Evolutionary conservation across 2,329 filamentous ascomycete species (phyloP).

Genomic region (Colletotrichum magnum): DNA sequence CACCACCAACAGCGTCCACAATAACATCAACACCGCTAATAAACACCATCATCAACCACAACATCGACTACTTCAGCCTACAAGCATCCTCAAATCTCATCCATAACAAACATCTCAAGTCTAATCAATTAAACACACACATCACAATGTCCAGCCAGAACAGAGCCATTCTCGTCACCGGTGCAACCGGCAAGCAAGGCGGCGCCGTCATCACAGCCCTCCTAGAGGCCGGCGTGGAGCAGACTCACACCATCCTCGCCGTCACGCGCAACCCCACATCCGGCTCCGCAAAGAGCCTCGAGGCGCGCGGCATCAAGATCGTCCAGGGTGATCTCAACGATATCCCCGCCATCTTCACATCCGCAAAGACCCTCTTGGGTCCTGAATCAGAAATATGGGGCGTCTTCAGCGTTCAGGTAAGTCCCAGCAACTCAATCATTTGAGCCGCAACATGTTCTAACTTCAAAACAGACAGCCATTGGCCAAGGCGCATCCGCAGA

Average conservation of each 20-base stretch:
- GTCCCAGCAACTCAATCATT: background rate
- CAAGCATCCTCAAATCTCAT: no score
- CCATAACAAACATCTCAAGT: rapidly evolving
- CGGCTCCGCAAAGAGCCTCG: slow-evolving; percentile 60
- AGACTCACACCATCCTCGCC: slow-evolving; percentile 56
- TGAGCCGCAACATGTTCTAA: slow-evolving; percentile 13
- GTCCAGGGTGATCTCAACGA: slow-evolving; percentile 69
- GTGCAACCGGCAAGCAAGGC: slow-evolving; percentile 65
- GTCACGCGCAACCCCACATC: slow-evolving; percentile 70
- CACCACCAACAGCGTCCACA: no score
- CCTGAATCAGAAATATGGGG: slow-evolving; percentile 62
- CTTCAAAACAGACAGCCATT: background rate
- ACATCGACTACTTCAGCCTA: no score
- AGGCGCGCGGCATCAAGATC: slow-evolving; percentile 62
- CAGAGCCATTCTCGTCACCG: slow-evolving; percentile 56
- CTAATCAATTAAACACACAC: background rate
- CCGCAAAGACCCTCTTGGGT: slow-evolving; percentile 47
- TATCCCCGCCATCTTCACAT: slow-evolving; percentile 61
- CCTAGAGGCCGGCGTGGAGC: slow-evolving; percentile 44
- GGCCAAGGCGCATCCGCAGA: slow-evolving; percentile 10
- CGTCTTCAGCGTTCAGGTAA: slow-evolving; percentile 70
- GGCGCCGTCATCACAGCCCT: slow-evolving; percentile 59
- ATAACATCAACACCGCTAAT: no score
- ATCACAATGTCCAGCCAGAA: background rate
- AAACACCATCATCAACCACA: no score